Base-by-base conservation (phyloP, 768 basidiomycete genomes). In the Rickenella mellea region DNA sequence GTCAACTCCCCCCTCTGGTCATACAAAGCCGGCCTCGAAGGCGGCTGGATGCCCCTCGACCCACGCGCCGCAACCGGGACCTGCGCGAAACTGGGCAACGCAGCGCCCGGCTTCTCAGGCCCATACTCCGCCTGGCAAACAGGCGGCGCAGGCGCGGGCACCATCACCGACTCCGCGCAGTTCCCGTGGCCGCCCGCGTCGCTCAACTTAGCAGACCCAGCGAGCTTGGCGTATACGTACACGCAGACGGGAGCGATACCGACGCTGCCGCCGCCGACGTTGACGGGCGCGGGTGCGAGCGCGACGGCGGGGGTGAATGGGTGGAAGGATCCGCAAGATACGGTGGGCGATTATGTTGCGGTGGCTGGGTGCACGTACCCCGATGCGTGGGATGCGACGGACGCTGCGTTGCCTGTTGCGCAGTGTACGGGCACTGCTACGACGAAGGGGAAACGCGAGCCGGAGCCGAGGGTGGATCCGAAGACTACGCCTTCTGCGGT, bases 21-120 rank as follows among this genome's bases (percentile, higher is more conserved):
- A n/a, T 85, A 84, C 62, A 61, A 74, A 52, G 74, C 80, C 55
- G 71, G 76, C 6, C 74, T 90, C 37, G 63, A 73, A 44, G 67
- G 83, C 41, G 89, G 87, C 21, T 89, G 83, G 79, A 76, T 89
- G 28, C 85, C 88, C 6, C 55, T 58, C 1, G 83, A 91, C 67
- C 87, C 87, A n/a, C 68, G 86, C 31, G 58, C 50, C 5, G 72
- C 77, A 20, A 48, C 66, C 14, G 88, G 91, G 53, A 58, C 70
- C 31, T 96, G 91, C 57, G 63, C 54, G 17, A 62, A 69, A 3
- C 59, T 83, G 9, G 80, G 76, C 17, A 63, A 64, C 5, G 40
- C 61, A 5, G 60, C 58, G 9, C 51, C 57, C 6, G 58, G 55
- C 5, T 83, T 82, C 48, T 55, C 70, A 54, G 75, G 76, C 24